Evolutionary conservation across 2,329 filamentous ascomycete species (phyloP).

Genomic region (Fusarium tupiense): DNA sequence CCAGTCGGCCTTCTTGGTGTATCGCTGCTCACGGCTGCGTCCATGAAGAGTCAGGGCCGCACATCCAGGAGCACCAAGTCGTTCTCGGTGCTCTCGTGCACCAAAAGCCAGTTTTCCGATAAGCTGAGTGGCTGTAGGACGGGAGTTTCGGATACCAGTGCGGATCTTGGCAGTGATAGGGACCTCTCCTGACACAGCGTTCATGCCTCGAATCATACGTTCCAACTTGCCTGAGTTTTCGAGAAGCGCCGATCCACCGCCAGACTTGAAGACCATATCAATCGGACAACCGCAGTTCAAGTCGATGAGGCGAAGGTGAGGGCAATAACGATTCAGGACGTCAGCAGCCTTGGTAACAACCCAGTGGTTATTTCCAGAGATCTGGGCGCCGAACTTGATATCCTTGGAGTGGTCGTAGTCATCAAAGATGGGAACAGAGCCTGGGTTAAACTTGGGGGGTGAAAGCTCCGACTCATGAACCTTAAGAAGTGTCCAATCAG

Average conservation of each 20-base stretch:
- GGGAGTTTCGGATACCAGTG: conserved; percentile 84
- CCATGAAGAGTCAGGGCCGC: conserved; percentile 97
- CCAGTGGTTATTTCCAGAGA: conserved; percentile 93
- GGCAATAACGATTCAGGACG: conserved; percentile 77
- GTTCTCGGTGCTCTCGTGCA: conserved; percentile 73
- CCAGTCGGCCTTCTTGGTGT: conserved; percentile 94
- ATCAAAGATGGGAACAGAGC: conserved; percentile 65
- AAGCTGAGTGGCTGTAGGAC: conserved; percentile 82
- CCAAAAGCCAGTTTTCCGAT: conserved; percentile 87
- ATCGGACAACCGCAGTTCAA: conserved; percentile 98
- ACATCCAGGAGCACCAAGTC: conserved; percentile 81
- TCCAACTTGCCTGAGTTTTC: conserved; percentile 88
- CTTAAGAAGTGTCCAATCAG: conserved; percentile 95
- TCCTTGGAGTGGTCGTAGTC: conserved; percentile 86
- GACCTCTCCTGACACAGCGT: conserved; percentile 86
- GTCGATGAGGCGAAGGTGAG: conserved; percentile 88
- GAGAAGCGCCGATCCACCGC: conserved; percentile 91
- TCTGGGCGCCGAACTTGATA: conserved; percentile 89
- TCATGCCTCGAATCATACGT: conserved; percentile 97
- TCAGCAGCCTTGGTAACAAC: conserved; percentile 89
- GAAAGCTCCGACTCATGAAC: conserved; percentile 84
- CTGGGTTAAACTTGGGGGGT: conserved; percentile 73
- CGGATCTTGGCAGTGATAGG: conserved; percentile 96
- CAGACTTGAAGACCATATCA: conserved; percentile 88
- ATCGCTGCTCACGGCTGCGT: conserved; percentile 91